Evolutionary conservation across 2,329 filamentous ascomycete genomes (phyloP).

Genomic region (Paraphoma chrysanthemicola): DNA sequence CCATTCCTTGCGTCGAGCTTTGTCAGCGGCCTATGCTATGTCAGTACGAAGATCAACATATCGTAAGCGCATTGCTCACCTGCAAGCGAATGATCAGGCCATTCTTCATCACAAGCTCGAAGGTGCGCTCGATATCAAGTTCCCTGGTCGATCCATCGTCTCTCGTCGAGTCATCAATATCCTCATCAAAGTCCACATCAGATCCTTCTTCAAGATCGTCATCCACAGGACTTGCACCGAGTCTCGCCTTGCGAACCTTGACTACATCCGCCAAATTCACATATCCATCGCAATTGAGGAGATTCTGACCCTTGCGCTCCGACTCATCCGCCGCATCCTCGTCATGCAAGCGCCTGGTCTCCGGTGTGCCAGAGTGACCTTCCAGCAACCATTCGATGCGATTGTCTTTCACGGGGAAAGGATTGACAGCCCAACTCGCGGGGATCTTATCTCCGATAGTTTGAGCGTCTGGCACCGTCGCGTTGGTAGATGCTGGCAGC

Average conservation of each 20-base stretch:
- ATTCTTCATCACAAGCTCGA: slow-evolving; percentile 69
- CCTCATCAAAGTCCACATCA: slow-evolving; percentile 63
- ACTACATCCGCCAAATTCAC: slow-evolving; percentile 66
- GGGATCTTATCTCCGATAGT: slow-evolving; percentile 65
- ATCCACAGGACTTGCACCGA: slow-evolving; percentile 61
- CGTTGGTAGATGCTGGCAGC: slow-evolving; percentile 52
- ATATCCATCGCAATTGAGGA: slow-evolving; percentile 68
- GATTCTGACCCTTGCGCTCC: slow-evolving; percentile 64
- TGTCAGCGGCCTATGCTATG: slow-evolving; percentile 57
- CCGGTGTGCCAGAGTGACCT: slow-evolving; percentile 49
- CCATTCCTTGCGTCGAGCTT: slow-evolving; percentile 66
- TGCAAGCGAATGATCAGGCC: slow-evolving; percentile 67
- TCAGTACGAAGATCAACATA: slow-evolving; percentile 2
- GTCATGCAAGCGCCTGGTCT: slow-evolving; percentile 60
- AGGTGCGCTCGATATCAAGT: slow-evolving; percentile 64
- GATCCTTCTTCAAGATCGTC: slow-evolving; percentile 58
- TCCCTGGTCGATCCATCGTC: slow-evolving; percentile 63
- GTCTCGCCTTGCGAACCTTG: slow-evolving; percentile 63
- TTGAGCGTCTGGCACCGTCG: slow-evolving; percentile 60
- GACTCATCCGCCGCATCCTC: slow-evolving; percentile 66
- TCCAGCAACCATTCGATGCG: slow-evolving; percentile 64
- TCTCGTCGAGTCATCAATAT: slow-evolving; percentile 52
- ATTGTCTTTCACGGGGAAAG: slow-evolving; percentile 63
- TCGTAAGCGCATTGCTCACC: slow-evolving; percentile 35
- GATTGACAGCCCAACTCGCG: slow-evolving; percentile 67